phyloP scores from a whole-genome alignment of 1,284 basidiomycete genomes.

The Meira miltonrushii region DNA sequence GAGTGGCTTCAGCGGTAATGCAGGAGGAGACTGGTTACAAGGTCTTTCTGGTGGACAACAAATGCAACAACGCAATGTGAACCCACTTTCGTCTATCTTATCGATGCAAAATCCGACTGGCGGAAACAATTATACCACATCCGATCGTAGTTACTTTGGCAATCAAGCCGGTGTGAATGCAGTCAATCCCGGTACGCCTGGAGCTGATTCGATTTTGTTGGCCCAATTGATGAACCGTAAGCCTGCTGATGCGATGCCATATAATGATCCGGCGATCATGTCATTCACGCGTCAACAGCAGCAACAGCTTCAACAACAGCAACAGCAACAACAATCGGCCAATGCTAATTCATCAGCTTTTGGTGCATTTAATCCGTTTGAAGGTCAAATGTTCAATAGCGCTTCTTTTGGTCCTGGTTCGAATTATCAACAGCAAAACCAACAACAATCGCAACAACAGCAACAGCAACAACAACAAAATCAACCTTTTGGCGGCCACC shows the following conservation, averaged over 20 bases:
- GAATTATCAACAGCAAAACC: slow-evolving; percentile 2
- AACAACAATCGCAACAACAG: slow-evolving; percentile 30
- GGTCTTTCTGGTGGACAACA: no score
- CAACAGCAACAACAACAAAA: slow-evolving; percentile 22
- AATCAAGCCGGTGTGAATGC: no score
- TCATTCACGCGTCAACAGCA: slow-evolving; percentile 36
- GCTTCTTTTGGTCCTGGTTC: not conserved
- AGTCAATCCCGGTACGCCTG: no score
- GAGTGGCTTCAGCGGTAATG: no score
- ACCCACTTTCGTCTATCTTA: no score
- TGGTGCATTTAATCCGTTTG: slow-evolving; percentile 1
- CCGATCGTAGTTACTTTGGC: no score
- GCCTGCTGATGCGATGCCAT: slow-evolving; percentile 13
- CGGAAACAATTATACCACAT: no score
- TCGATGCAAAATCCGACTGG: no score
- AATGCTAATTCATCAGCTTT: not conserved
- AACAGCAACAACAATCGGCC: slow-evolving; percentile 10
- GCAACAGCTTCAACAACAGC: slow-evolving; percentile 23
- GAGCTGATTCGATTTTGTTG: slow-evolving; percentile 17
- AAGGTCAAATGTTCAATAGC: not conserved
- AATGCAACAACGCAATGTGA: no score
- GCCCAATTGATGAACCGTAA: slow-evolving; percentile 26
- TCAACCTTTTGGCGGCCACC: slow-evolving; percentile 16
- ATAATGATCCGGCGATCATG: slow-evolving; percentile 40
- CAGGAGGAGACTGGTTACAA: no score